Base-by-base conservation (phyloP, 495 filamentous ascomycete genomes). In the Aspergillus carlsbadensis region DNA sequence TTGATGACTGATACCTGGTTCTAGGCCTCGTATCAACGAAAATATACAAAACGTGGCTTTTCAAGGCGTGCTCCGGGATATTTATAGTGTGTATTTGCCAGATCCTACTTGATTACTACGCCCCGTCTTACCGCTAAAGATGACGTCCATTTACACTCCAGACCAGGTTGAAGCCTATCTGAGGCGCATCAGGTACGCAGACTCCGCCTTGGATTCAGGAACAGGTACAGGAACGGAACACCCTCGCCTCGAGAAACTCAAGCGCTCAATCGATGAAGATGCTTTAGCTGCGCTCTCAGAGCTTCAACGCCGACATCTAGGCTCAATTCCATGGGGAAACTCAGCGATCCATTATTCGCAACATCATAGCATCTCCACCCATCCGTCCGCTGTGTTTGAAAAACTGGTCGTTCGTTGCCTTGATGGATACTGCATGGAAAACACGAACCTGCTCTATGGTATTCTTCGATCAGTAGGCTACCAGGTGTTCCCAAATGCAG, bases 351-450 rank as follows among this genome's bases (percentile, higher is more conserved):
- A 84, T 57, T 85, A 85, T 68, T 90, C 64, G 54, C 63, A 70
- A 3, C 70, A 78, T 46, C 82, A 81, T 41, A 70, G 71, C 10
- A 75, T 90, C 24, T 80, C 79, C 2, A 69, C 89, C 6, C 72
- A 85, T 50, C 81, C 83, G 2, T 67, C 84, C 21, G 70, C 77
- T 21, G 64, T 91, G 4, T 91, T 80, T 59, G 61, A 78, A 21
- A 91, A 91, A 71, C 80, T 91, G 34, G 82, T 90, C 7, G 65
- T 67, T 24, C 75, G 79, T 44, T 78, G 80, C n/a, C 68, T 84
- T 18, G 89, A 89, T 29, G 88, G 89, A 0, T 90, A 91, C 58
- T 92, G 88, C 69, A 89, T 92, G 86, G 89, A 92, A 62, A 81
- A 79, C 50, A 90, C 86, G 52, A 71, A 74, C 10, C 70, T 91